Conservation (phyloP, 495 filamentous ascomycete species). For the Parathielavia appendiculata region DNA sequence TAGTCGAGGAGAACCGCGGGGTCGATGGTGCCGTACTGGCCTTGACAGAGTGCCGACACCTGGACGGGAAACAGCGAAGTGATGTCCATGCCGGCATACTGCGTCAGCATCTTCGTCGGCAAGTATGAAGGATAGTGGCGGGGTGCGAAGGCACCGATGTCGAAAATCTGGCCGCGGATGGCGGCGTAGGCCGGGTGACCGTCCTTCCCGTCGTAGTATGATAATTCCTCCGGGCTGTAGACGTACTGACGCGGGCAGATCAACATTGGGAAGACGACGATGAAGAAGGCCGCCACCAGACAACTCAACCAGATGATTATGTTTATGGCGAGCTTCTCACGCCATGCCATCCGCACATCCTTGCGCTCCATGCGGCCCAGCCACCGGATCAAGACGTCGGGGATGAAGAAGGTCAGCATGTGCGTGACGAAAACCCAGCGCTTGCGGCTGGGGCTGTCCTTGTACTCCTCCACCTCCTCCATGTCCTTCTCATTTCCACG, state of each 20-base stretch:
- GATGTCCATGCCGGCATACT: constrained; percentile 82
- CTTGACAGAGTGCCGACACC: constrained; percentile 85
- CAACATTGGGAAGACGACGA: constrained; percentile 76
- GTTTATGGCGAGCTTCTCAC: constrained; percentile 98
- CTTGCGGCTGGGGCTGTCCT: constrained; percentile 74
- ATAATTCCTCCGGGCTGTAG: constrained; percentile 73
- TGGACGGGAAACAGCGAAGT: constrained; percentile 89
- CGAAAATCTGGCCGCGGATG: constrained; percentile 85
- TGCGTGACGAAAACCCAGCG: constrained; percentile 90
- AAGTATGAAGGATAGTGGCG: constrained; percentile 74
- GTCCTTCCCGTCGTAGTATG: constrained; percentile 65
- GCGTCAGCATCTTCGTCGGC: constrained; percentile 56
- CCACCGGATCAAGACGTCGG: constrained; percentile 74
- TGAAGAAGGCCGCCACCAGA: constrained; percentile 75
- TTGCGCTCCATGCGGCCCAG: constrained; percentile 85
- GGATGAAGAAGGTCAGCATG: constrained; percentile 77
- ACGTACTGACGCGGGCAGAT: constrained; percentile 91
- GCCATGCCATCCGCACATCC: constrained; percentile 90
- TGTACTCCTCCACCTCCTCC: constrained; percentile 80
- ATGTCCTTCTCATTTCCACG: constrained; percentile 88
- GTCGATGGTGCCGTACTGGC: constrained; percentile 56
- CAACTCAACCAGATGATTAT: constrained; percentile 93
- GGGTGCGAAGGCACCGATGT: constrained; percentile 67
- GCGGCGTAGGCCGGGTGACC: constrained; percentile 60
- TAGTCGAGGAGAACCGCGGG: constrained; percentile 76